These are phyloP conservation scores for Santalum album DNA, from an alignment of 164 flowering plant genomes.

Conservation along the genomic window DNA sequence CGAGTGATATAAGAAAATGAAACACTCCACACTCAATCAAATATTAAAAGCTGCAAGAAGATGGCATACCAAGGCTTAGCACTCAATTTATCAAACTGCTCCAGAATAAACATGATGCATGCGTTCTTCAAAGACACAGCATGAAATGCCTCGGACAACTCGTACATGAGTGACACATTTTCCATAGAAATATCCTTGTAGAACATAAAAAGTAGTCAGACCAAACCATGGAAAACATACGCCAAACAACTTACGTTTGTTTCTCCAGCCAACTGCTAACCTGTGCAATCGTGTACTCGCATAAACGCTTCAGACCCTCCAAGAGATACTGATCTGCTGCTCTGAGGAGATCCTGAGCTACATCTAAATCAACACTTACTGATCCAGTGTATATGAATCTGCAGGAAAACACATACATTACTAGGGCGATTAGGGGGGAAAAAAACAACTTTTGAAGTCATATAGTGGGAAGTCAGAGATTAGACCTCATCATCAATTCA, in stretches of 20 bases:
- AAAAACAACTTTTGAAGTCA: not conserved
- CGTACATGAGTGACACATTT: not conserved
- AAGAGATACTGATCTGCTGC: conserved; percentile 77
- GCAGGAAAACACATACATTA: conserved; percentile 5
- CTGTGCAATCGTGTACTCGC: conserved; percentile 59
- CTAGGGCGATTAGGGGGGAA: not conserved
- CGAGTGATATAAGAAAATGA: too few relatives aligned
- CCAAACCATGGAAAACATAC: not conserved
- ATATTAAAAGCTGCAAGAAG: not conserved
- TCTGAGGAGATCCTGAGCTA: conserved; percentile 65
- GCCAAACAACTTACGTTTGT: not conserved
- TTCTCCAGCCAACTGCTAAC: conserved; percentile 13
- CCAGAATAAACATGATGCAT: not conserved
- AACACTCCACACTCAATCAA: too few relatives aligned
- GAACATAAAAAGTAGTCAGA: not conserved
- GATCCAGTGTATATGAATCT: conserved; percentile 70
- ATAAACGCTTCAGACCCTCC: conserved; percentile 63
- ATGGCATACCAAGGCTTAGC: not conserved
- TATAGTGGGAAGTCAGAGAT: not conserved
- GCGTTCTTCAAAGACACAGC: not conserved
- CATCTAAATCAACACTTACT: conserved; percentile 40
- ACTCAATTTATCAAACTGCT: not conserved
- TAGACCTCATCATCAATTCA: conserved; percentile 75
- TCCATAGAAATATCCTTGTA: conserved; percentile 1
- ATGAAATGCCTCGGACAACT: not conserved